These are phyloP conservation scores for Dendrobium chrysotoxum DNA, from an alignment of 106 monocot genomes.

Conservation along the genomic window DNA sequence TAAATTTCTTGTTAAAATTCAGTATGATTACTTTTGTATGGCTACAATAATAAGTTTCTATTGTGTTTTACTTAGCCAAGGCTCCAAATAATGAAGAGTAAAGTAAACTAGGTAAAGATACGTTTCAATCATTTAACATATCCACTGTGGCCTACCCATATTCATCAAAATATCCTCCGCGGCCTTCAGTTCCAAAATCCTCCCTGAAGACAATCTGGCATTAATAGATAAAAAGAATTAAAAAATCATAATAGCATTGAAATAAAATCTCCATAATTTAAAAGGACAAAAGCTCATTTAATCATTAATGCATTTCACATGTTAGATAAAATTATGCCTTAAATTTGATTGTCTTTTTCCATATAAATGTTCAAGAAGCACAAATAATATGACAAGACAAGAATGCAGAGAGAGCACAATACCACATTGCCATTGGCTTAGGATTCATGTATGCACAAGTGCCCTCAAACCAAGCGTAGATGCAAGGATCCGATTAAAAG, in stretches of 20 bases:
- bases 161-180: slow-evolving; percentile 98
- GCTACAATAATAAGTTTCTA: background rate
- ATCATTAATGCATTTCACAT: background rate
- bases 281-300: background rate
- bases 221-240: slow-evolving; percentile 4
- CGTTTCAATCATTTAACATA: background rate
- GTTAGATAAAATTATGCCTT: background rate
- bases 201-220: slow-evolving; percentile 96
- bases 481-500: background rate
- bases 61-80: background rate
- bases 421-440: background rate
- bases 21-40: background rate
- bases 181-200: slow-evolving; percentile 98
- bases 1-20: background rate
- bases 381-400: background rate
- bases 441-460: background rate
- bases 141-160: slow-evolving; percentile 64
- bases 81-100: background rate
- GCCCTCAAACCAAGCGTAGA: background rate
- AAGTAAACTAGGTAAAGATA: background rate
- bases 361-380: background rate
- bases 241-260: slow-evolving; percentile 2
- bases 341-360: background rate
- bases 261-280: background rate
- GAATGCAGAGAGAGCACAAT: background rate